Evolutionary conservation across 169 alveolate genomes (phyloP).

Genomic region (Haemoproteus tartakovskyi): DNA sequence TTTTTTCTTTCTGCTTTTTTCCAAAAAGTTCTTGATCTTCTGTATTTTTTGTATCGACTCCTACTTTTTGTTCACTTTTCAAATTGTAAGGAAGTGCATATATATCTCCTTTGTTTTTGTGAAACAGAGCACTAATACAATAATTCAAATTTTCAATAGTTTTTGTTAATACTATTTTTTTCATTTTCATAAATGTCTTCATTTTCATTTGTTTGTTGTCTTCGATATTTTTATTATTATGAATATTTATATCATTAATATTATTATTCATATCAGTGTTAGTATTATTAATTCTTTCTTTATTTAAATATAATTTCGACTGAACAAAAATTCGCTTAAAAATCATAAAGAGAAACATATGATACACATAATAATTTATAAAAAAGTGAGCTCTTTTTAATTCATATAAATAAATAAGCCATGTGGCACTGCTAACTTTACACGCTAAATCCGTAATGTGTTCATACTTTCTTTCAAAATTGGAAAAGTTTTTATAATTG

Average conservation of each 20-base stretch:
- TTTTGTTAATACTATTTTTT: background rate
- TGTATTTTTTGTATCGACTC: background rate
- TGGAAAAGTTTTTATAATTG: no score
- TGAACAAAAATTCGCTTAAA: constrained; percentile 10
- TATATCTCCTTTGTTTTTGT: background rate
- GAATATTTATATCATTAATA: background rate
- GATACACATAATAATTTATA: constrained; percentile 39
- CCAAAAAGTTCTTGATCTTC: no score
- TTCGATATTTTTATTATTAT: background rate
- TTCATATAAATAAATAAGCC: constrained; percentile 88
- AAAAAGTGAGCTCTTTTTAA: constrained; percentile 75
- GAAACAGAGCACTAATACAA: background rate
- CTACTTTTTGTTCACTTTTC: background rate
- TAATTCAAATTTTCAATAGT: background rate
- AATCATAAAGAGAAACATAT: constrained; percentile 16
- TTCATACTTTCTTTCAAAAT: constrained; percentile 61
- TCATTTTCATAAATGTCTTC: background rate
- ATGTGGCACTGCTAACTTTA: constrained; percentile 85
- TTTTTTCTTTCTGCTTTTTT: no score
- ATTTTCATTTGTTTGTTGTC: background rate
- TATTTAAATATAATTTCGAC: background rate
- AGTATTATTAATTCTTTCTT: background rate
- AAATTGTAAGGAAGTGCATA: background rate
- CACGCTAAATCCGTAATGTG: constrained; percentile 82
- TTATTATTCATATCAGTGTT: background rate